Evolutionary conservation across 164 flowering plant genomes (phyloP), one percentile per base, ranked within the genome.

Genomic region (Vitis riparia): DNA sequence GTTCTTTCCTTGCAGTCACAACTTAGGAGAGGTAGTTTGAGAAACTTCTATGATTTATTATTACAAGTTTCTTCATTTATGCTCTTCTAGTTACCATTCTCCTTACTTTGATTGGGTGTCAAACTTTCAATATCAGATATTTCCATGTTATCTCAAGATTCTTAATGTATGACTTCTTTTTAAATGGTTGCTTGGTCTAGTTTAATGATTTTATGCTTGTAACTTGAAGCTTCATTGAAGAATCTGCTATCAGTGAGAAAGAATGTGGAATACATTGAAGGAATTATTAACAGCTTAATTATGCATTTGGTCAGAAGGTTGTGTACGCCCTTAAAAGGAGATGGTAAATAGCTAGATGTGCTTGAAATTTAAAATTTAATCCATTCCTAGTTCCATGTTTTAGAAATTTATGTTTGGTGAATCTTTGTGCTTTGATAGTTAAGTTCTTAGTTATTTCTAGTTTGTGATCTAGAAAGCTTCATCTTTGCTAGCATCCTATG

Each of bases 141-240:
- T 16, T 59, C 19, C 58, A 17, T 44, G 37, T 55, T 57, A 44
- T 10, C 10, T 66, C 15, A 30, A 2, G 29, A 51, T 57, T 56
- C 52, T 65, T 69, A 49, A 12, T 66, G 12, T 76, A 44, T 69
- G 15, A 12, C 15, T 51, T 15, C 37, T 57, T 15, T 11, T 13
- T 49, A 30, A 49, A 61, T 4, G 13, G 30, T 16, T 62, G 3
- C 55, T 57, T 13, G 44, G 16, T 63, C 14, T 50, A 2, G 30
- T 53, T 62, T 70, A 37, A 37, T 37, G 7, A 37, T 6, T 37
- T 37, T 37, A 37, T 56, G 5, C 49, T 44, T 50, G 16, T 9
- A 30, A 19, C 67, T 62, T 78, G 79, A 79, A 92, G 97, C 79
- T 77, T 81, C 97, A 50, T 70, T 89, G 80, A 89, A 85, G 88